Evolutionary conservation across 176 grass and related monocot species (phyloP).

Genomic region (Metroxylon sagu): DNA sequence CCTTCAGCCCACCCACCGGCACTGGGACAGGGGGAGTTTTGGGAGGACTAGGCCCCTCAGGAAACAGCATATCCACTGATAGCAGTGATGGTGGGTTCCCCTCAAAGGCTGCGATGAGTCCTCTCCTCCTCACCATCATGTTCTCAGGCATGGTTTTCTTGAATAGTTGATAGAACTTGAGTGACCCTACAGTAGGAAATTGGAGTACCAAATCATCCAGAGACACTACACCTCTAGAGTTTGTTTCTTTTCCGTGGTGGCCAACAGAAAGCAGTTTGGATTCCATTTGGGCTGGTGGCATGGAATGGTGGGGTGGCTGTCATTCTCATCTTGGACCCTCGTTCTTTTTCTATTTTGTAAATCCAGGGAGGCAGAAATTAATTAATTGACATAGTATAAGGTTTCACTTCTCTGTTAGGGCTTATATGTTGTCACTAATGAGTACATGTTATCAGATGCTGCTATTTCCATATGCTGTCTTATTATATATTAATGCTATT

Average conservation of each 20-base stretch:
- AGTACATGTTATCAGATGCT: no score
- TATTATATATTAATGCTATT: no score
- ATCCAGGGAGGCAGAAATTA: no score
- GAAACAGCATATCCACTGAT: slow-evolving; percentile 30
- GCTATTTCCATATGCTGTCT: no score
- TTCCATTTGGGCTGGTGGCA: slow-evolving; percentile 23
- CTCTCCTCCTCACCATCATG: slow-evolving; percentile 18
- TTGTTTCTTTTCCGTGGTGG: slow-evolving; percentile 24
- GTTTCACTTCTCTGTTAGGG: no score
- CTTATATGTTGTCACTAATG: no score
- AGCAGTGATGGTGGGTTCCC: slow-evolving; percentile 10
- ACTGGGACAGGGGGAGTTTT: slow-evolving; percentile 1
- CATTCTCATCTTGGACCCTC: no score
- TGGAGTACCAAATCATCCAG: no score
- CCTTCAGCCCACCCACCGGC: slow-evolving; percentile 30
- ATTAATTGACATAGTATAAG: no score
- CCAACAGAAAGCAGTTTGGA: slow-evolving; percentile 28
- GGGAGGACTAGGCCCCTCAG: slow-evolving; percentile 48
- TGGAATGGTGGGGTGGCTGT: no score
- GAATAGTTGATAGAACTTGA: slow-evolving; percentile 26
- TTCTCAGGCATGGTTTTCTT: slow-evolving; percentile 33
- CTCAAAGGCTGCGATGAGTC: background rate
- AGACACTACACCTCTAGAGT: background rate
- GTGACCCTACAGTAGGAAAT: slow-evolving; percentile 4
- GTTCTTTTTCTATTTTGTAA: no score